Conservation (phyloP, 306 rosid genomes). For the Prunus kanzakura region DNA sequence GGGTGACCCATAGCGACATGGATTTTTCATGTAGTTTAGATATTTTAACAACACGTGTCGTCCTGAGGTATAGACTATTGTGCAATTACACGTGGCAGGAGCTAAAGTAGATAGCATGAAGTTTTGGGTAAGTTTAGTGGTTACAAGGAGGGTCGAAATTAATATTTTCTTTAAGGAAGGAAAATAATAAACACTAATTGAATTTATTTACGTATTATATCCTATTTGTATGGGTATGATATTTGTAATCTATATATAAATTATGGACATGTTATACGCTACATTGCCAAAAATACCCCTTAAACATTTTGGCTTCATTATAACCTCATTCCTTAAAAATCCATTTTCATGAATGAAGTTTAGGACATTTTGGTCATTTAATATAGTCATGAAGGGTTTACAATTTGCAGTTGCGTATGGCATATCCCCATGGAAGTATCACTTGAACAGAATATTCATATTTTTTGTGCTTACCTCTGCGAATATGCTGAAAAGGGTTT, state of each 20-base stretch:
- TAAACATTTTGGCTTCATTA: background rate
- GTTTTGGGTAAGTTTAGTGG: background rate
- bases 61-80: too few species aligned
- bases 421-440: slow-evolving; percentile 41
- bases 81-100: background rate
- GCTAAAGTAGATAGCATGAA: background rate
- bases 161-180: background rate
- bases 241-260: background rate
- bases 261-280: background rate
- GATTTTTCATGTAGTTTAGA: background rate
- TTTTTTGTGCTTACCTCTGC: slow-evolving; percentile 27
- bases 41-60: background rate
- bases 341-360: background rate
- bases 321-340: background rate
- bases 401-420: background rate
- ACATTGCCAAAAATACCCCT: background rate
- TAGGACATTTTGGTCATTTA: slow-evolving; percentile 28
- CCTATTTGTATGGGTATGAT: background rate
- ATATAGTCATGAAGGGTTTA: background rate
- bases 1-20: background rate
- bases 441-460: slow-evolving; percentile 66
- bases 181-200: background rate
- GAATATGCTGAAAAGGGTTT: slow-evolving; percentile 60
- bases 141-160: background rate
- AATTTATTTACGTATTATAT: background rate